Evolutionary conservation across 2,329 filamentous ascomycete species (phyloP), one percentile per base, ranked within the genome.

Genomic region (Zasmidium cellare): DNA sequence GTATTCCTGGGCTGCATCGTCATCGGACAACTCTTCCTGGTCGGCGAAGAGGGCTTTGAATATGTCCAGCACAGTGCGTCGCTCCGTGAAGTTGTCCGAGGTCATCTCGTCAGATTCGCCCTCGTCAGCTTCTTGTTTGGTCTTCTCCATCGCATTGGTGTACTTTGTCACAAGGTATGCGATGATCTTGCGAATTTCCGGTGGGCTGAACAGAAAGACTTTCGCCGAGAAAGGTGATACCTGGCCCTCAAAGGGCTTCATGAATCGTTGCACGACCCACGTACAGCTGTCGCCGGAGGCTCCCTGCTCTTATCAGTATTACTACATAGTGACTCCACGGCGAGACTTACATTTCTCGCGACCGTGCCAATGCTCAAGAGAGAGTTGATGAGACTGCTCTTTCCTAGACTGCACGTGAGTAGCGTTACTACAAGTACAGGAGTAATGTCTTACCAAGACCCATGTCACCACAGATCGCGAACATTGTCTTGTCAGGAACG

Each of bases 331-430:
- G 2, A 2, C 9, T 18, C 24, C 2, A 5, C 2, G 12, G 19
- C 3, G 1, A 11, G 7, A 24, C 50, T 24, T 56, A 63, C 63
- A 51, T 60, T 46, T 3, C 61, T 60, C 14, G 67, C 66, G 23
- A 69, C 58, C 7, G 28, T 62, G 20, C 62, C 65, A 9, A 60
- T 19, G 18, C 56, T 56, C 1, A 68, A 54, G 1, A 68, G 46
- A 1, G 66, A 67, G 46, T 69, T 69, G 59, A 68, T 61, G 2
- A 58, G 20, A 1, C 59, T 57, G 53, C 65, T 68, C 44, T 69
- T 68, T 19, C 60, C 63, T n/a, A n/a, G n/a, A n/a, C n/a, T n/a
- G n/a, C n/a, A n/a, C n/a, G n/a, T n/a, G n/a, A n/a, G n/a, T n/a
- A n/a, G n/a, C n/a, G n/a, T n/a, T n/a, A 14, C 11, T 18, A 3